Base-by-base conservation (phyloP, 2,329 filamentous ascomycete species). In the Calcarisporium arbuscula region DNA sequence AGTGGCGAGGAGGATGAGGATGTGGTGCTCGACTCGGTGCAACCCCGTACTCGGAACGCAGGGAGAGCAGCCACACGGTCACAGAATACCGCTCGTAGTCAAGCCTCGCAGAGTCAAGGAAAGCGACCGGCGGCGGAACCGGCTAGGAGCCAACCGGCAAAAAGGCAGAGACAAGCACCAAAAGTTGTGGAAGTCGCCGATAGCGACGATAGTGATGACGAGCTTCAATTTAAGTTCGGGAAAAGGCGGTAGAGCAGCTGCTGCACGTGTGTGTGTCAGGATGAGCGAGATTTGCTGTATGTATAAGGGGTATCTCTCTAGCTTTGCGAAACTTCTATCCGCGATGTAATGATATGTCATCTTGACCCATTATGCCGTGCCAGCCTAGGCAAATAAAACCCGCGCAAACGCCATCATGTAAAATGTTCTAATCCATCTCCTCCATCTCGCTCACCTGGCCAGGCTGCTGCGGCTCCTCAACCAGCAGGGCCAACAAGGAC, bases 401-500 rank as follows among this genome's bases (percentile, higher is more conserved):
- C n/a, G n/a, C n/a, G n/a, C n/a, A 31, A 19, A 31, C 17, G 29
- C 19, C 18, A 7, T 20, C 16, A 14, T 19, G 9, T 16, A 9
- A 8, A 8, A 4, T 12, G 19, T 7, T 39, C 50, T 56, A 78
- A 49, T 82, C 77, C 76, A 81, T 78, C 47, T 72, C 63, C 22
- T 80, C 75, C 72, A 79, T 74, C 18, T 57, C 56, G 14, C 55
- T 64, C 28, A 52, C 50, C 6, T 51, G 57, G 2, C 33, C 61
- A 52, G 23, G 53, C 70, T 53, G 53, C 70, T 53, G 53, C 0
- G 54, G 51, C 50, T 83, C 80, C 1, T 73, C 70, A 6, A 83
- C 77, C 35, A 78, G 57, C 32, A 83, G 61, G 2, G 80, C 80
- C 12, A 84, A 61, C 40, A 83, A n/a, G n/a, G 55, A 50, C 78